Conservation (phyloP, 441 rosid genomes). For the Aleurites moluccanus region DNA sequence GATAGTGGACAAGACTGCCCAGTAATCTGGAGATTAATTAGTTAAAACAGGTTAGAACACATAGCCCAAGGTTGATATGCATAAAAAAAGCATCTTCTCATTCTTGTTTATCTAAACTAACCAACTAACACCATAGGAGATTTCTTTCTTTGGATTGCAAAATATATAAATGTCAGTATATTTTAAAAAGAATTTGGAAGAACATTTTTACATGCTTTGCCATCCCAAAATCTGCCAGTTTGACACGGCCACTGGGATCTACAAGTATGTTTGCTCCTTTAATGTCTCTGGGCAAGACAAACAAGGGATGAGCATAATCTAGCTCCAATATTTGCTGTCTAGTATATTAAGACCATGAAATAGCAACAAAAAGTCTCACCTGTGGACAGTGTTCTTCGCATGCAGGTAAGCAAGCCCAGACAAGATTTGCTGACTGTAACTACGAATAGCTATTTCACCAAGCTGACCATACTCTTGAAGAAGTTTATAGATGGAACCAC, state of each 20-base stretch:
- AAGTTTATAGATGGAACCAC: conserved; percentile 94
- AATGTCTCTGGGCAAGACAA: conserved; percentile 63
- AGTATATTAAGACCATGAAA: background rate
- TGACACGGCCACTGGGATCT: conserved; percentile 91
- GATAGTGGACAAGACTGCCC: conserved; percentile 94
- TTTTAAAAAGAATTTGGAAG: conserved; percentile 1
- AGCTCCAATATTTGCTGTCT: background rate
- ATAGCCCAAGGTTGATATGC: conserved; percentile 3
- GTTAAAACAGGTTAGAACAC: conserved; percentile 16
- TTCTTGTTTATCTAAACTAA: background rate
- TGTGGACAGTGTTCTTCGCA: conserved; percentile 80
- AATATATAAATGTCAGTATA: background rate
- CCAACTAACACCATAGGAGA: background rate
- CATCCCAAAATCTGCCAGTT: conserved; percentile 99
- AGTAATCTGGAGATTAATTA: conserved; percentile 60
- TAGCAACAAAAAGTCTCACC: conserved; percentile 43
- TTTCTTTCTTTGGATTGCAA: background rate
- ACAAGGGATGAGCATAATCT: conserved; percentile 8
- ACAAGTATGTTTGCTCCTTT: conserved; percentile 98
- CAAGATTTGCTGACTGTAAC: conserved; percentile 91
- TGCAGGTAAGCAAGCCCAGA: conserved; percentile 91
- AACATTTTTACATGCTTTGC: conserved; percentile 84
- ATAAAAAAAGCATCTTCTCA: background rate
- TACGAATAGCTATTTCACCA: conserved; percentile 87
- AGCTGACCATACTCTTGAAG: conserved; percentile 93